phyloP scores from a whole-genome alignment of 345 rosid genomes.

The Mercurialis annua region DNA sequence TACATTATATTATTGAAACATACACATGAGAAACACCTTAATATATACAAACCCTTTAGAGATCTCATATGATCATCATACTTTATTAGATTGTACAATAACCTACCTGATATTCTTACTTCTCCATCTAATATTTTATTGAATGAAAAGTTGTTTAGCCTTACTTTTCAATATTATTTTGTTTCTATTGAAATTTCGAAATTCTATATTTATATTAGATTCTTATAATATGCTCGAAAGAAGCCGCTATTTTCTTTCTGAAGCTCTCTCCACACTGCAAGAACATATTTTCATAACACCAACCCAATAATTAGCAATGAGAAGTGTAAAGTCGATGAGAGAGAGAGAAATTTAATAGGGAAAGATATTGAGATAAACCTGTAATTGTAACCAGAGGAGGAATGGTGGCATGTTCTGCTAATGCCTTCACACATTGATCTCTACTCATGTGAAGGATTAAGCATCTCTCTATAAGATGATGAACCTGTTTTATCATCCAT shows the following conservation, averaged over 20 bases:
- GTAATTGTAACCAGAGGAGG: slow-evolving; percentile 65
- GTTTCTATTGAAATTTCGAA: too few species aligned
- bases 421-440: slow-evolving; percentile 67
- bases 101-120: too few species aligned
- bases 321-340: background rate
- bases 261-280: slow-evolving; percentile 76
- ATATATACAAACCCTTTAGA: too few species aligned
- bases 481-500: slow-evolving; percentile 48
- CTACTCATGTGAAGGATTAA: slow-evolving; percentile 65
- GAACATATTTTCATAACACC: background rate
- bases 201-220: too few species aligned
- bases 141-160: too few species aligned
- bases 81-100: too few species aligned
- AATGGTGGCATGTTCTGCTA: slow-evolving; percentile 56
- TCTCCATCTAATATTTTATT: too few species aligned
- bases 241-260: slow-evolving; percentile 66
- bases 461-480: slow-evolving; percentile 81
- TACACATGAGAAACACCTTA: too few species aligned
- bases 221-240: slow-evolving; percentile 57
- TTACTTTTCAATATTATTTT: too few species aligned
- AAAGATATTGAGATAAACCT: slow-evolving; percentile 42
- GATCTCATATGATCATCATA: too few species aligned
- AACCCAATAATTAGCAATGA: background rate
- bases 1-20: too few species aligned
- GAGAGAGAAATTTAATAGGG: background rate